phyloP scores from a whole-genome alignment of 495 filamentous ascomycete genomes.

The Neurospora sp. region DNA sequence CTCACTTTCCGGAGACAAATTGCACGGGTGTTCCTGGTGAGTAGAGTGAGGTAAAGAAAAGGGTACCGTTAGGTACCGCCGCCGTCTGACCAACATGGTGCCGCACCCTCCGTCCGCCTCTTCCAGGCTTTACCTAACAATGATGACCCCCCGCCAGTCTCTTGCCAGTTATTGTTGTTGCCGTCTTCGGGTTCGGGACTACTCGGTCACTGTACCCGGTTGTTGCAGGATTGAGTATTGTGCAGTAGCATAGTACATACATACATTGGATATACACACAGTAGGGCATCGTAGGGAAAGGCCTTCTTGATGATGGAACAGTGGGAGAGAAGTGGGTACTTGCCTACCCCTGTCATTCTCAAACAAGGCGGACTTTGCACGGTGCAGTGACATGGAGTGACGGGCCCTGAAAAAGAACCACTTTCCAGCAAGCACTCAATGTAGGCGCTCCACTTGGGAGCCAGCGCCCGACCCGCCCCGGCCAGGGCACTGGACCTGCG shows the following conservation, averaged over 20 bases:
- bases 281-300: not conserved
- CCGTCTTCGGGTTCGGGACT: not conserved
- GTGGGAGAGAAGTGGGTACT: not conserved
- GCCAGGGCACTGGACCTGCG: not conserved
- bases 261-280: not conserved
- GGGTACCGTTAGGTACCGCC: not conserved
- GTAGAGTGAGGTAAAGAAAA: not conserved
- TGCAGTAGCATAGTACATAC: not conserved
- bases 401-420: not conserved
- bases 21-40: not conserved
- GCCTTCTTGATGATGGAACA: not conserved
- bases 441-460: not conserved
- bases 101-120: not conserved
- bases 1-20: not conserved
- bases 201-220: not conserved
- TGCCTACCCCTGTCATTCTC: not conserved
- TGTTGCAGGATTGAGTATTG: not conserved
- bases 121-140: not conserved
- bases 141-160: not conserved
- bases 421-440: not conserved
- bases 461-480: not conserved
- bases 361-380: not conserved
- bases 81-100: not conserved
- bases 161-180: not conserved
- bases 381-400: not conserved